Conservation (phyloP, 1,284 basidiomycete genomes). For the Exsudoporus floridanus region DNA sequence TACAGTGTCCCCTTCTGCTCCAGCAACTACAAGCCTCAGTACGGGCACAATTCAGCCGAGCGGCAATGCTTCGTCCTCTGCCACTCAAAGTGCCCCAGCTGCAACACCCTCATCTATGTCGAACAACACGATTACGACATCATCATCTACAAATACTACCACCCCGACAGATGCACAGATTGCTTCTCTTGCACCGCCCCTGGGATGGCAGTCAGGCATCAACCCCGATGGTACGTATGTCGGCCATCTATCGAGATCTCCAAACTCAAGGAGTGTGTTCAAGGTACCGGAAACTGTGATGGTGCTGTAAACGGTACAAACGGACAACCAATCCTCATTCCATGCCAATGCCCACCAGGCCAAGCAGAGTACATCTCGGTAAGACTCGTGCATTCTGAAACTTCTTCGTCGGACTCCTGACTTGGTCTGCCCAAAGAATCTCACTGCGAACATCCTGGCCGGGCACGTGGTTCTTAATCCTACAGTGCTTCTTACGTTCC, state of each 20-base stretch:
- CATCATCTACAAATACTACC: slow-evolving; percentile 5
- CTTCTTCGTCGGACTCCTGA: background rate
- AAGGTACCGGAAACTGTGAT: slow-evolving; percentile 52
- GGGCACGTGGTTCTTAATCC: slow-evolving; percentile 63
- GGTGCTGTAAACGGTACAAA: slow-evolving; percentile 50
- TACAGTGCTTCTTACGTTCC: slow-evolving; percentile 53
- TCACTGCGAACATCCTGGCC: slow-evolving; percentile 60
- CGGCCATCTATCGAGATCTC: background rate
- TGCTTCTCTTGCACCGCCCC: slow-evolving; percentile 47
- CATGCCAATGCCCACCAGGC: slow-evolving; percentile 61
- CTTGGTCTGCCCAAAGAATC: slow-evolving; percentile 33
- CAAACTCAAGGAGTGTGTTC: background rate
- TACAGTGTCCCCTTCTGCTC: background rate
- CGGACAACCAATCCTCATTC: slow-evolving; percentile 54
- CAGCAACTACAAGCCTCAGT: background rate
- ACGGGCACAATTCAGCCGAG: background rate
- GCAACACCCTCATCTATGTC: background rate
- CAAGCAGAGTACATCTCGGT: slow-evolving; percentile 49
- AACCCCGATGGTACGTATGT: slow-evolving; percentile 50
- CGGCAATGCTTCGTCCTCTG: background rate
- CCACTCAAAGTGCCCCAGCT: background rate
- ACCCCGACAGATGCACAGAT: slow-evolving; percentile 26
- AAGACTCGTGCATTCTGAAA: slow-evolving; percentile 9
- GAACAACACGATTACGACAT: background rate
- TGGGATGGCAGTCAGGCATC: slow-evolving; percentile 48